phyloP scores from a whole-genome alignment of 2,329 filamentous ascomycete species.

The Ceratocystis huliohia region DNA sequence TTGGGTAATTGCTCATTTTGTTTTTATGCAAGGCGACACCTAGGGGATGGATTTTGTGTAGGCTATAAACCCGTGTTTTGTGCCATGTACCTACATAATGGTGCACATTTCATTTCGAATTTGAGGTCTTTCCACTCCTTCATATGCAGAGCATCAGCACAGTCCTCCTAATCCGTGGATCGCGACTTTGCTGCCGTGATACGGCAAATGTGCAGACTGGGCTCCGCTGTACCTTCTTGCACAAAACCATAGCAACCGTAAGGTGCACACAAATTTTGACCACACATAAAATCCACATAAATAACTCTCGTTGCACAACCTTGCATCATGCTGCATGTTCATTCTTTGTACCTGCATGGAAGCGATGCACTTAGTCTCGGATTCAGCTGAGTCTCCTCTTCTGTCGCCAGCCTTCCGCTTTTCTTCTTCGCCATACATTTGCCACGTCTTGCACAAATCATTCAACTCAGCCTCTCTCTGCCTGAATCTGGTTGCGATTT shows the following conservation, averaged over 20 bases:
- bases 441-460: neutral
- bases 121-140: neutral
- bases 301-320: neutral
- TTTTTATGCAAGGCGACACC: neutral
- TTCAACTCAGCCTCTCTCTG: neutral
- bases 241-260: conserved; percentile 1
- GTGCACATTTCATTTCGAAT: neutral
- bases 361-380: conserved; percentile 5
- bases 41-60: neutral
- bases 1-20: neutral
- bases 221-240: neutral
- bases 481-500: neutral
- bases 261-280: neutral
- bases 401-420: neutral
- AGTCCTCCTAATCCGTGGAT: neutral
- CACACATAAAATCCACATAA: neutral
- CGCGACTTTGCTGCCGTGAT: conserved; percentile 3
- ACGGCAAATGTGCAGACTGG: neutral
- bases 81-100: neutral
- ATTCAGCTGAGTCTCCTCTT: neutral
- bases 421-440: neutral
- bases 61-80: neutral
- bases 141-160: neutral
- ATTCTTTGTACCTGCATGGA: conserved; percentile 3
- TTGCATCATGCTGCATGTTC: neutral